Evolutionary conservation across 1,139 yeast genomes (phyloP).

Genomic region (Candida sp.): DNA sequence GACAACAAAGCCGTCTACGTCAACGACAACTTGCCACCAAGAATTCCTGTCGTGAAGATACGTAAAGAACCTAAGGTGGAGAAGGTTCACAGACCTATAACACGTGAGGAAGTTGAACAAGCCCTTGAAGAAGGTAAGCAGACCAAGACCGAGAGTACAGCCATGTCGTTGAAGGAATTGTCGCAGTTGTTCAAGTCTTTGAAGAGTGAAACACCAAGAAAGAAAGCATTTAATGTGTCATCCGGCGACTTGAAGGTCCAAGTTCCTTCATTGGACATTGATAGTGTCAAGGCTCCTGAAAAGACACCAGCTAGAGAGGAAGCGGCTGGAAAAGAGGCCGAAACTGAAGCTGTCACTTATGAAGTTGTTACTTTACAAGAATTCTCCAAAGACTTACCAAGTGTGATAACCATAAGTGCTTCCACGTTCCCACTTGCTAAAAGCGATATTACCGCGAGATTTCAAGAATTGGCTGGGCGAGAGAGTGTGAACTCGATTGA

Average conservation of each 20-base stretch:
- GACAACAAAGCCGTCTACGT: conserved; percentile 76
- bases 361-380: conserved; percentile 17
- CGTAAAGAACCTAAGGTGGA: conserved; percentile 5
- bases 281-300: not conserved
- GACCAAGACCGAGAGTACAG: conserved; percentile 14
- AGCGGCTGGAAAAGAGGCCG: too few species aligned
- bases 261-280: not conserved
- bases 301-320: conserved; percentile 4
- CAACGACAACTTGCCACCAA: conserved; percentile 54
- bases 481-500: conserved; percentile 9
- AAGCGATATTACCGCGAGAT: conserved; percentile 23
- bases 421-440: conserved; percentile 33
- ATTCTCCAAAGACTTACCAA: conserved; percentile 37
- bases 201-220: conserved; percentile 15
- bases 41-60: conserved; percentile 56
- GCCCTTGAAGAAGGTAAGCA: conserved; percentile 13
- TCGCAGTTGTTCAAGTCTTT: conserved; percentile 37
- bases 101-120: conserved; percentile 12
- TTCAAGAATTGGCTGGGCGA: conserved; percentile 35
- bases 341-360: conserved; percentile 21
- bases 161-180: conserved; percentile 47
- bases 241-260: conserved; percentile 7
- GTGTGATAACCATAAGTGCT: conserved; percentile 21
- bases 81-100: not conserved
- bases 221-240: not conserved